Conservation (phyloP, 2,329 filamentous ascomycete genomes). For the Fusarium poae region DNA sequence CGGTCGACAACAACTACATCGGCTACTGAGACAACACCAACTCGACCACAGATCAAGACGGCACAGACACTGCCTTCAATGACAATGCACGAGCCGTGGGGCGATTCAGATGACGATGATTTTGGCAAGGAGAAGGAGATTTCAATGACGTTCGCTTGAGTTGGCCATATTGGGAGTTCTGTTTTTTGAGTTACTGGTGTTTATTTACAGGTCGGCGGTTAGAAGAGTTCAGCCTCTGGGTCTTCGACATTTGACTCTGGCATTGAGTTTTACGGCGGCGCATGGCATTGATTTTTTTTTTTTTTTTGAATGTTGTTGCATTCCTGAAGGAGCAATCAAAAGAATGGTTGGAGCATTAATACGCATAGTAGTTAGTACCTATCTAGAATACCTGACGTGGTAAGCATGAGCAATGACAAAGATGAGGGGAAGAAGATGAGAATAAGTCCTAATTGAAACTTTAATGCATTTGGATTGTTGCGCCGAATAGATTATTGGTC, state of each 20-base stretch:
- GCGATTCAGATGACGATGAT: conserved; percentile 74
- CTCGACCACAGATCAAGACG: conserved; percentile 52
- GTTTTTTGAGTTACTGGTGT: conserved; percentile 30
- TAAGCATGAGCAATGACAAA: conserved; percentile 27
- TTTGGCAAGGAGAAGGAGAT: conserved; percentile 82
- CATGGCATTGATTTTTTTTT: conserved; percentile 28
- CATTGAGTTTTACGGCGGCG: conserved; percentile 20
- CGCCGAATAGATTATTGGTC: background rate
- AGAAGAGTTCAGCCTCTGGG: conserved; percentile 3
- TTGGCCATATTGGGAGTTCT: conserved; percentile 11
- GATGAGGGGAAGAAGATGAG: conserved; percentile 10
- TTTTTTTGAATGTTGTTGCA: conserved; percentile 36
- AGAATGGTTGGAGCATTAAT: conserved; percentile 29
- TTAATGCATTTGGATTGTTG: conserved; percentile 10
- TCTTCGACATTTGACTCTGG: background rate
- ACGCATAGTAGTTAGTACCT: conserved; percentile 27
- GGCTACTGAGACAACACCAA: conserved; percentile 50
- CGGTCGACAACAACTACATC: conserved; percentile 43
- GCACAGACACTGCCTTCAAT: conserved; percentile 65
- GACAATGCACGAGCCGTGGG: conserved; percentile 74
- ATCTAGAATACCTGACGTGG: conserved; percentile 22
- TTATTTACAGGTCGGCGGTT: conserved; percentile 27
- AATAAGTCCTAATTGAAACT: conserved; percentile 10
- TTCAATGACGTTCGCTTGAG: conserved; percentile 82
- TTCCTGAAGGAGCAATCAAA: conserved; percentile 33